phyloP scores from a whole-genome alignment of 257 asterid species.

The Nicotiana tabacum region DNA sequence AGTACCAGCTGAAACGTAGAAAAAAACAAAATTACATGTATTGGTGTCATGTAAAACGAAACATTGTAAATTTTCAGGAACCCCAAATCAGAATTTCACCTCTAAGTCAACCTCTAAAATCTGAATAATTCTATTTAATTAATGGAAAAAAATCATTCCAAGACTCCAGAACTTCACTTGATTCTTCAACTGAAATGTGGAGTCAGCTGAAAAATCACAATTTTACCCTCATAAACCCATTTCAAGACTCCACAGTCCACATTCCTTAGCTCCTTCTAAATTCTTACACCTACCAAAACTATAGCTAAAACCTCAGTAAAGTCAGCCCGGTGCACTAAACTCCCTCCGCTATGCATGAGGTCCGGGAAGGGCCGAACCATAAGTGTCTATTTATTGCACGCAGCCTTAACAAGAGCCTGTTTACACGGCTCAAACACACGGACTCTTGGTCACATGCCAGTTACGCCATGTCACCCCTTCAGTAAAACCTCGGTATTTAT shows the following conservation, averaged over 20 bases:
- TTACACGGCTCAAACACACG: too few relatives aligned
- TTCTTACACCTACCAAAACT: neutral
- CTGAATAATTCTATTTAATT: neutral
- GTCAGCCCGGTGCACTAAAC: too few relatives aligned
- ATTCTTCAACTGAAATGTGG: neutral
- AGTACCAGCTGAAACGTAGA: neutral
- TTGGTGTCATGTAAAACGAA: too few relatives aligned
- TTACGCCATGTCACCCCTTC: neutral
- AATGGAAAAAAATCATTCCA: neutral
- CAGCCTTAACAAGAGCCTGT: too few relatives aligned
- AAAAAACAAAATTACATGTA: neutral
- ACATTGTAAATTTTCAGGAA: too few relatives aligned
- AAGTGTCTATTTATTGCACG: too few relatives aligned
- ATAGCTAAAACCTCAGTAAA: neutral
- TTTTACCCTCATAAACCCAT: neutral
- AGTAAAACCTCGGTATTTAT: neutral
- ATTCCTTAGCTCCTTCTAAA: neutral
- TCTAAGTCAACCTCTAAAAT: neutral
- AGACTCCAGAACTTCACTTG: conserved; percentile 1
- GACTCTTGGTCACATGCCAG: too few relatives aligned
- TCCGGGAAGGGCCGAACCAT: too few relatives aligned
- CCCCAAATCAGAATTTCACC: neutral
- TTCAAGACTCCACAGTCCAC: neutral
- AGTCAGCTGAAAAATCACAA: neutral
- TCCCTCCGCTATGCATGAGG: too few relatives aligned